Percentiles rank a stretch among this genome's conserved stretches.
Conservation (phyloP, 2,329 filamentous ascomycete species). For the Trichoderma atroviride region DNA sequence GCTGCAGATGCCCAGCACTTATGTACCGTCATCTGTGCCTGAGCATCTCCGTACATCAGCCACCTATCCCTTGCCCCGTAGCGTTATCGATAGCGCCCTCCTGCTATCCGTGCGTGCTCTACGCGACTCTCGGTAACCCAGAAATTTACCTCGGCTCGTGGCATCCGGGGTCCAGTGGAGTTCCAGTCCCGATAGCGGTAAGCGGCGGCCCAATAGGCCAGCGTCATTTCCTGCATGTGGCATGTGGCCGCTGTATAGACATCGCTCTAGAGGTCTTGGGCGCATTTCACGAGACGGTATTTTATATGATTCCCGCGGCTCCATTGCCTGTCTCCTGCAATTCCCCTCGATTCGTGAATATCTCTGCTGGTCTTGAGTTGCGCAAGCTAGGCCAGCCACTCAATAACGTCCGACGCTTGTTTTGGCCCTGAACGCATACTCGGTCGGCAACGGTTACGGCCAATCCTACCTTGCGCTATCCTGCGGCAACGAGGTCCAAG, state of each 20-base stretch:
- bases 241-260: constrained; percentile 11
- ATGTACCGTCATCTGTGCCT: background rate
- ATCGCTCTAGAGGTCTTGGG: background rate
- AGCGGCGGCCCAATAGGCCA: constrained; percentile 3
- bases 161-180: constrained; percentile 22
- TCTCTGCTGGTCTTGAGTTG: background rate
- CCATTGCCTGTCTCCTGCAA: constrained; percentile 1
- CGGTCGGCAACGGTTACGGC: background rate
- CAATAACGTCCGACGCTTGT: background rate
- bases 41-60: background rate
- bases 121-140: background rate
- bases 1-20: background rate
- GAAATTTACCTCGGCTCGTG: constrained; percentile 23
- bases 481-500: constrained; percentile 11
- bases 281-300: constrained; percentile 6
- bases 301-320: constrained; percentile 14
- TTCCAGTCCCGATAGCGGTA: constrained; percentile 13
- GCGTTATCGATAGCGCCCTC: constrained; percentile 12
- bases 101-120: background rate
- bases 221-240: constrained; percentile 21
- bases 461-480: constrained; percentile 2
- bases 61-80: constrained; percentile 16
- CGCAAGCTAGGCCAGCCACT: background rate
- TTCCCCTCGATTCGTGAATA: background rate
- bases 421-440: background rate